A percentile compares a stretch with the other conserved stretches of the same genome.
Evolutionary conservation across 306 rosid species (phyloP).

Genomic region (Cucurbita moschata): DNA sequence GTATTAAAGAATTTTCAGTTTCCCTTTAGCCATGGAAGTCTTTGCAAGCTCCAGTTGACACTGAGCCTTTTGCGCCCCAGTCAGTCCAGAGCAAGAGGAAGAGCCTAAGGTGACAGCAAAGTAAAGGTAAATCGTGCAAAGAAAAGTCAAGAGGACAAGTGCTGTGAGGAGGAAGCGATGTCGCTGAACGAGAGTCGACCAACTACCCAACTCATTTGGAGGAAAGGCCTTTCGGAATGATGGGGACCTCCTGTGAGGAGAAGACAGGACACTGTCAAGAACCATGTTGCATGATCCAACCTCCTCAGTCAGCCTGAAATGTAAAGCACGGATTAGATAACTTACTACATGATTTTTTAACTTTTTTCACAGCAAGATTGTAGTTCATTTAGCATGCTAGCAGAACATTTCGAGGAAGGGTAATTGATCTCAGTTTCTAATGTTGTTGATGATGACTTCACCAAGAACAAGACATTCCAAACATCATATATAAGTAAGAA

Average conservation of each 20-base stretch:
- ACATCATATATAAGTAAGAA: neutral
- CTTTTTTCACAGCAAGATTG: neutral
- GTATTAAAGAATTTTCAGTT: conserved; percentile 58
- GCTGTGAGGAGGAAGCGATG: conserved; percentile 78
- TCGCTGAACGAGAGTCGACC: conserved; percentile 64
- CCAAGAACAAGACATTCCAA: neutral
- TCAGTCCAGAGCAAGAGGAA: conserved; percentile 39
- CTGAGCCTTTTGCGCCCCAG: conserved; percentile 38
- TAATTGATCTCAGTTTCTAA: neutral
- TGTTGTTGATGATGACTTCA: neutral
- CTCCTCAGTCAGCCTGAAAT: conserved; percentile 33
- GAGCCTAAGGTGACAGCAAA: conserved; percentile 74
- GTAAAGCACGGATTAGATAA: neutral
- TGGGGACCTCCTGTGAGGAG: conserved; percentile 52
- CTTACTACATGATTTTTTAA: neutral
- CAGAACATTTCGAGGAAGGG: neutral
- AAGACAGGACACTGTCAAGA: conserved; percentile 53
- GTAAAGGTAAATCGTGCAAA: conserved; percentile 76
- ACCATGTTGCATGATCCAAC: conserved; percentile 44
- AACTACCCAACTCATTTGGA: conserved; percentile 51
- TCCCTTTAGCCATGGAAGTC: conserved; percentile 49
- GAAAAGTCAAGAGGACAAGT: conserved; percentile 43
- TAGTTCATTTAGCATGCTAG: neutral
- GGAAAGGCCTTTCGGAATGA: conserved; percentile 37
- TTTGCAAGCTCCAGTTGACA: conserved; percentile 59